Evolutionary conservation across 2,329 filamentous ascomycete genomes (phyloP).

Genomic region (Aspergillus sp.): DNA sequence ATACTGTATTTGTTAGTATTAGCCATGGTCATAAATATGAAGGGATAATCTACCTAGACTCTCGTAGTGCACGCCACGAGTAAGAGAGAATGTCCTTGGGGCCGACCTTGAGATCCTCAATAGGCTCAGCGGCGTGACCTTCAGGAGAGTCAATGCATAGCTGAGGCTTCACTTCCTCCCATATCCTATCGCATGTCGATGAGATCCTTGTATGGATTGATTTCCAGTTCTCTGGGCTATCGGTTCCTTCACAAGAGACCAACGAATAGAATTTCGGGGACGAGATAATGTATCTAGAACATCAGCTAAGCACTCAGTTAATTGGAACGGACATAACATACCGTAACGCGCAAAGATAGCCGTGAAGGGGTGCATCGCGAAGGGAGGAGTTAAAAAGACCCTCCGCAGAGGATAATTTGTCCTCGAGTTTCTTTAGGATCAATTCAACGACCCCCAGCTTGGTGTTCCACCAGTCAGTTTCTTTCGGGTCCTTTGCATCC

Average conservation of each 20-base stretch:
- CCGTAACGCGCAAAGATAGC: slow-evolving; percentile 67
- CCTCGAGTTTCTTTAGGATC: slow-evolving; percentile 63
- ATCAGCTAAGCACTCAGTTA: background rate
- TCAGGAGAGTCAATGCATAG: slow-evolving; percentile 95
- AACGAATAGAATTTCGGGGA: slow-evolving; percentile 39
- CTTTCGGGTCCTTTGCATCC: slow-evolving; percentile 30
- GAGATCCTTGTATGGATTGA: slow-evolving; percentile 53
- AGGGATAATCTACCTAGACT: slow-evolving; percentile 67
- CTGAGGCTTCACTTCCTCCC: slow-evolving; percentile 71
- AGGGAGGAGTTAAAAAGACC: slow-evolving; percentile 66
- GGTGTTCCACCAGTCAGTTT: slow-evolving; percentile 31
- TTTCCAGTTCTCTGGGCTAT: slow-evolving; percentile 28
- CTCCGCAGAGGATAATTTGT: slow-evolving; percentile 63
- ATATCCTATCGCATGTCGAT: slow-evolving; percentile 65
- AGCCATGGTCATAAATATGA: background rate
- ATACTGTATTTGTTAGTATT: slow-evolving; percentile 55
- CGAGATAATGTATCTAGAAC: slow-evolving; percentile 50
- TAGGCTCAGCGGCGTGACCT: slow-evolving; percentile 62
- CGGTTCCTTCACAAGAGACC: slow-evolving; percentile 26
- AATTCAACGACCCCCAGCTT: slow-evolving; percentile 55
- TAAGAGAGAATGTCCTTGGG: slow-evolving; percentile 90
- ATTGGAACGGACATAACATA: slow-evolving; percentile 32
- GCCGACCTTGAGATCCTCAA: slow-evolving; percentile 72
- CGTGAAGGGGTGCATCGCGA: slow-evolving; percentile 66
- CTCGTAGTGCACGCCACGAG: slow-evolving; percentile 91